Conservation (phyloP, 2,329 filamentous ascomycete species). For the Pyrenophora graminea region DNA sequence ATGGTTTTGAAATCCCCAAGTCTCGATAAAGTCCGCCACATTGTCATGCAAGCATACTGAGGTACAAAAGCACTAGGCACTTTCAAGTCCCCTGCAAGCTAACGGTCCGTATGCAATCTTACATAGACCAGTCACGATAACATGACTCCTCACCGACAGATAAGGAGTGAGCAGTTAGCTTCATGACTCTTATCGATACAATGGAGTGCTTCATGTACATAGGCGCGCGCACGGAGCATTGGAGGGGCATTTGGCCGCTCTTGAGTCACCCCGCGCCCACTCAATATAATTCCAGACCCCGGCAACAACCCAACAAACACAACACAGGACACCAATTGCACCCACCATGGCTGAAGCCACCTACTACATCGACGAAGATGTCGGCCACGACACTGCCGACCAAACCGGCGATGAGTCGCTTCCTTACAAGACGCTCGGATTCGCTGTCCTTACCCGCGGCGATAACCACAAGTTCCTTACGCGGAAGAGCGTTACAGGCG, state of each 20-base stretch:
- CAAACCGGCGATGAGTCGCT: conserved; percentile 70
- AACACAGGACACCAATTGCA: conserved; percentile 31
- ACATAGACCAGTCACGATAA: background rate
- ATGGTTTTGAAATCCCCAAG: too few species aligned
- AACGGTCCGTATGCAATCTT: too few species aligned
- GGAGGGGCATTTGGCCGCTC: conserved; percentile 11
- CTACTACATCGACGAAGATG: conserved; percentile 80
- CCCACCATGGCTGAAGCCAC: conserved; percentile 47
- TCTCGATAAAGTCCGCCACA: too few species aligned
- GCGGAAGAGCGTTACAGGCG: conserved; percentile 58
- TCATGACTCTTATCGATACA: conserved; percentile 21
- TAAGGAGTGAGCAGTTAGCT: conserved; percentile 15
- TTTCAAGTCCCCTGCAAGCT: too few species aligned
- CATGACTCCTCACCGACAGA: conserved; percentile 12
- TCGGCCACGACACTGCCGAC: conserved; percentile 69
- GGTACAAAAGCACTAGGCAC: too few species aligned
- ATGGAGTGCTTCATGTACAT: conserved; percentile 22
- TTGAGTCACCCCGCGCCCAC: conserved; percentile 32
- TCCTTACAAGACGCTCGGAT: conserved; percentile 80
- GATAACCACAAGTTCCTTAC: conserved; percentile 67
- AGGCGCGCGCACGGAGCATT: conserved; percentile 13
- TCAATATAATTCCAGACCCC: conserved; percentile 34
- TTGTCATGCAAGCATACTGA: too few species aligned
- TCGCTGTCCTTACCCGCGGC: conserved; percentile 74
- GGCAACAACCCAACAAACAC: conserved; percentile 22